These are phyloP conservation scores for Dactylorhiza incarnata DNA, from an alignment of 106 monocot genomes.

Conservation along the genomic window DNA sequence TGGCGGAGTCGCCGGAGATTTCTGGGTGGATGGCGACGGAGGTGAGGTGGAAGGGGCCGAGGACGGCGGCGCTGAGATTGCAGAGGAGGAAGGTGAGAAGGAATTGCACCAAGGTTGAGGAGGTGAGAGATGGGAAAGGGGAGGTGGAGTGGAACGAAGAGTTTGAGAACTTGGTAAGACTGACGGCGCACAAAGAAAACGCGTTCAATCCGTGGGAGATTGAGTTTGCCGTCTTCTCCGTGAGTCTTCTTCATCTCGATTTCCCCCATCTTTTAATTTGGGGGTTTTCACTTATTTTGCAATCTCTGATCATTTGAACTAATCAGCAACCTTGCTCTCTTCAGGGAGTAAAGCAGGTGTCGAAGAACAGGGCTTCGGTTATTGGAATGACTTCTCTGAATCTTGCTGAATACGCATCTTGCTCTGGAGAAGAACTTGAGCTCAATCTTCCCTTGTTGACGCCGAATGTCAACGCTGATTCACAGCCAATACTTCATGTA, in stretches of 20 bases:
- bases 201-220: constrained; percentile 8
- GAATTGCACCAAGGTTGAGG: constrained; percentile 51
- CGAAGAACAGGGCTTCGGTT: constrained; percentile 49
- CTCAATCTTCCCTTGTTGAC: constrained; percentile 46
- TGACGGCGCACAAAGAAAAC: constrained; percentile 9
- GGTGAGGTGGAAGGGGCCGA: constrained; percentile 45
- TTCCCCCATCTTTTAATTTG: background rate
- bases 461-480: constrained; percentile 23
- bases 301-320: background rate
- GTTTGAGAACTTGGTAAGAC: background rate
- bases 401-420: constrained; percentile 60
- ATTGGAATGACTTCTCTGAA: constrained; percentile 67
- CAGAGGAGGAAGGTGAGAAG: constrained; percentile 40
- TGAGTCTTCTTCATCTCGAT: background rate
- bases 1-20: background rate
- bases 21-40: constrained; percentile 22
- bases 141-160: constrained; percentile 34
- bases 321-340: background rate
- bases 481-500: constrained; percentile 51
- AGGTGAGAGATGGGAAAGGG: constrained; percentile 13
- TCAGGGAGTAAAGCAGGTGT: constrained; percentile 39
- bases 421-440: constrained; percentile 44
- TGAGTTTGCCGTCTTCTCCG: constrained; percentile 2
- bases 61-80: constrained; percentile 22
- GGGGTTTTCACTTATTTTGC: background rate